Conservation (phyloP, 441 rosid genomes). For the Populus trichocarpa region DNA sequence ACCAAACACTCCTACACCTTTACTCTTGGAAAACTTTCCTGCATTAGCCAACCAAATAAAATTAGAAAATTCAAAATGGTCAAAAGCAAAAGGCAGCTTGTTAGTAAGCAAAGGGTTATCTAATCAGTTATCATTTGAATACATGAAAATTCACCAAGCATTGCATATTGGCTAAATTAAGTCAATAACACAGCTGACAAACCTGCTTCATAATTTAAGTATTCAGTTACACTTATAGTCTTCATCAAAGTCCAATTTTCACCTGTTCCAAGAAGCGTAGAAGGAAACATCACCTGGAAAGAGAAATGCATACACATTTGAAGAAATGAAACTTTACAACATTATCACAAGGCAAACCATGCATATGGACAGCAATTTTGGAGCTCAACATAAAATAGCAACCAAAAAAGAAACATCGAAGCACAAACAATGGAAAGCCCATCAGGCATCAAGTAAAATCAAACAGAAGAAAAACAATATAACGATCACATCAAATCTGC, state of each 20-base stretch:
- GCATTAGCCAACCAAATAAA: conserved; percentile 27
- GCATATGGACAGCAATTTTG: background rate
- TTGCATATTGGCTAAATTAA: background rate
- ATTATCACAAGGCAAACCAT: background rate
- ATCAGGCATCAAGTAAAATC: background rate
- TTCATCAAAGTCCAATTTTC: conserved; percentile 92
- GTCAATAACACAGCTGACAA: conserved; percentile 16
- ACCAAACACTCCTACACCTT: conserved; percentile 92
- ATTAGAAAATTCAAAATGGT: background rate
- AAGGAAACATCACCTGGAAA: conserved; percentile 78
- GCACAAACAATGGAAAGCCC: background rate
- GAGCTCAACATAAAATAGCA: background rate
- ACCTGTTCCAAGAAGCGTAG: conserved; percentile 81
- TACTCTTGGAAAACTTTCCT: conserved; percentile 94
- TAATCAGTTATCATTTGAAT: background rate
- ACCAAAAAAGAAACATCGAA: background rate
- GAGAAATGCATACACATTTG: conserved; percentile 7
- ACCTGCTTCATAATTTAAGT: conserved; percentile 87
- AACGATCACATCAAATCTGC: background rate
- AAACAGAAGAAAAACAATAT: background rate
- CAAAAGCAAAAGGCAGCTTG: background rate
- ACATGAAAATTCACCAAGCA: background rate
- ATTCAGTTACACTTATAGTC: conserved; percentile 84
- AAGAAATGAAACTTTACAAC: conserved; percentile 1
- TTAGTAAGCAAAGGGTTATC: background rate